phyloP scores from a whole-genome alignment of 139 green algal genomes.

The Chlorella vulgaris region DNA sequence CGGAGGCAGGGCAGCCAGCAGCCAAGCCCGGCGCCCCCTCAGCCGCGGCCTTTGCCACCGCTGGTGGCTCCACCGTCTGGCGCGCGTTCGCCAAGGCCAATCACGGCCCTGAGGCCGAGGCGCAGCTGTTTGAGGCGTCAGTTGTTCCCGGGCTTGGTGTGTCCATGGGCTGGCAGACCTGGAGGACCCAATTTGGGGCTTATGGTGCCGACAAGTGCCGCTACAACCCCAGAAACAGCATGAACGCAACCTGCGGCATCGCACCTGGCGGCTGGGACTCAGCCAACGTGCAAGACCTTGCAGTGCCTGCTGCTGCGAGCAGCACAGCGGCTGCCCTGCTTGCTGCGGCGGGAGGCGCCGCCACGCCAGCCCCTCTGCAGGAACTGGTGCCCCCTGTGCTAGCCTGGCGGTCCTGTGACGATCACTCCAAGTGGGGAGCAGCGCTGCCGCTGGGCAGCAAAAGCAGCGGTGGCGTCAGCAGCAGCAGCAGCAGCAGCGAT shows the following conservation, averaged over 20 bases:
- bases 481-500: not conserved
- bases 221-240: not conserved
- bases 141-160: not conserved
- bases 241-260: not conserved
- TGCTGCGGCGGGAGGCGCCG: too few relatives aligned
- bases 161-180: not conserved
- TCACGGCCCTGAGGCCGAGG: not conserved
- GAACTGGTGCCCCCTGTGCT: not conserved
- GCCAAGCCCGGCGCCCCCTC: not conserved
- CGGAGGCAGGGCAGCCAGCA: not conserved
- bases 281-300: not conserved
- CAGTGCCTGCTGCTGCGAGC: not conserved
- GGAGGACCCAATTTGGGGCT: not conserved
- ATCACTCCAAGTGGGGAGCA: not conserved
- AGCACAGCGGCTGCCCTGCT: not conserved
- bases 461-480: not conserved
- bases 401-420: not conserved
- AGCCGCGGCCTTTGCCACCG: not conserved
- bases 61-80: not conserved
- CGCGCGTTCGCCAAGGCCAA: not conserved
- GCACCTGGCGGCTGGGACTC: not conserved
- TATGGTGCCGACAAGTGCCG: not conserved
- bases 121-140: not conserved
- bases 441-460: not conserved
- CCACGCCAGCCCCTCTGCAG: too few relatives aligned